Percentiles rank a stretch among this genome's conserved stretches.
Conservation (phyloP, 306 rosid genomes). For the Castanea crenata region DNA sequence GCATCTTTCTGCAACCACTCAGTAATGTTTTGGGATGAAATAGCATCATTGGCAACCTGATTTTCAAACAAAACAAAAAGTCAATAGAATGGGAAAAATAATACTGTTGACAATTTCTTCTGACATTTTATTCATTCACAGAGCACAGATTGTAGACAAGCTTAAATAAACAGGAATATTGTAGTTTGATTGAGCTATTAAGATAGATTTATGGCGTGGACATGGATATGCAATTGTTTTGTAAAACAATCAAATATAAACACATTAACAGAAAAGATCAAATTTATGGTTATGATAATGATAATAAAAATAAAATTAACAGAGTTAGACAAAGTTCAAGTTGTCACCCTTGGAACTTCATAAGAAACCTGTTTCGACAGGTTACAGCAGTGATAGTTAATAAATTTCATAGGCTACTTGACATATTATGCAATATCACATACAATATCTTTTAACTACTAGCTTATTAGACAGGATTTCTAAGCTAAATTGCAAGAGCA, state of each 20-base stretch:
- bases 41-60: slow-evolving; percentile 65
- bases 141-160: background rate
- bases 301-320: background rate
- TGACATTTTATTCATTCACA: background rate
- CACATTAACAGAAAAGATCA: background rate
- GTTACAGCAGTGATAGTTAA: background rate
- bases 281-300: background rate
- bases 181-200: background rate
- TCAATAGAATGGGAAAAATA: background rate
- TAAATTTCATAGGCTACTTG: background rate
- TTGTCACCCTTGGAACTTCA: background rate
- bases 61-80: slow-evolving; percentile 20
- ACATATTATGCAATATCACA: background rate
- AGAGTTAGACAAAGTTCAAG: background rate
- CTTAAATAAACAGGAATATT: background rate
- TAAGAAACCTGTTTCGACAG: background rate
- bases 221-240: background rate
- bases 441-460: background rate
- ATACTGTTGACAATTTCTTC: background rate
- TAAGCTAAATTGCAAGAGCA: too few relatives aligned
- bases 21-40: slow-evolving; percentile 50
- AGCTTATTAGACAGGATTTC: background rate
- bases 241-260: background rate
- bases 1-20: slow-evolving; percentile 78
- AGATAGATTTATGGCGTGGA: background rate